Evolutionary conservation across 305 asterid genomes (phyloP), one percentile per base, ranked within the genome.

Genomic region (Ilex paraguariensis): DNA sequence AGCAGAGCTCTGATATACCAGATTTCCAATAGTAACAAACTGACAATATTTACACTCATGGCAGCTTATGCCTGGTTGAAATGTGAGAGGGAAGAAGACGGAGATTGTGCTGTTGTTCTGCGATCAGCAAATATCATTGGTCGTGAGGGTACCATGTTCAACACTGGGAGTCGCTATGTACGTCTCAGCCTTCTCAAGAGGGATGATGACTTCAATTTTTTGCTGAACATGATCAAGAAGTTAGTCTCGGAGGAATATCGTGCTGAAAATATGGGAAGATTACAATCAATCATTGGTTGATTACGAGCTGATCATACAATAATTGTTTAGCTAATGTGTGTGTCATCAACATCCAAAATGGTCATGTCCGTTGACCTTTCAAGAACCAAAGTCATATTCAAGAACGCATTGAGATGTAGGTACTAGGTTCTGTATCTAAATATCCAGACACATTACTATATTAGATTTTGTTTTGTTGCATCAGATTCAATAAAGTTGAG

Each of bases 101-200:
- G 3, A 52, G 31, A 52, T 52, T 52, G 56, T 14, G 16, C 10
- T 17, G 56, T 31, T 4, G 56, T 52, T 14, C 28, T 52, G 3
- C 28, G 56, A 10, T 52, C 56, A 16, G 56, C 56, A 52, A 52
- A 16, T 52, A 52, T 52, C 21, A 52, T 52, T 52, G 56, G 56
- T 12, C 56, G 56, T 5, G 56, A 52, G n/a, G 56, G 56, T 17
- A 52, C 16, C 54, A n/a, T 0, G 10, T 52, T 52, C 56, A 17
- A 14, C 5, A 3, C 30, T 16, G 31, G 2, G 0, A 52, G 56
- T 52, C 56, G n/a, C 30, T 17, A 14, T 52, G 56, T 52, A 14
- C 56, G 56, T 52, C 56, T 52, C 56, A 52, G 56, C 56, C 56
- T 52, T 6, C 56, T 52, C 30, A 52, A 16, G 30, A 52, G 56